phyloP scores from a whole-genome alignment of 2,329 filamentous ascomycete genomes.

The Claviceps paspali region DNA sequence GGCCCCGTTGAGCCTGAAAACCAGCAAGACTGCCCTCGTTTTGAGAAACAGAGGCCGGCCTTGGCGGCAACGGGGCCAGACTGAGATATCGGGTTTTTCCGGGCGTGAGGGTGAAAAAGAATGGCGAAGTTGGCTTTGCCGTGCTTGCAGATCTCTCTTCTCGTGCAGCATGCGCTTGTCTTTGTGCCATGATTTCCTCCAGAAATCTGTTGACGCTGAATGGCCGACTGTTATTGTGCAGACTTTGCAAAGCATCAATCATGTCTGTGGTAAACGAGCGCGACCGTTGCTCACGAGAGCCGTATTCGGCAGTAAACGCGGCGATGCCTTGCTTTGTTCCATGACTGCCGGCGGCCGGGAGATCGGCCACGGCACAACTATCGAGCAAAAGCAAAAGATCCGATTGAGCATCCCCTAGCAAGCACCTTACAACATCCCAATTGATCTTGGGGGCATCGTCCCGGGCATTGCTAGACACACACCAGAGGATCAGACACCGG shows the following conservation, averaged over 20 bases:
- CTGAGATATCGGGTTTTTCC: slow-evolving; percentile 36
- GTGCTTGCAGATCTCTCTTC: slow-evolving; percentile 30
- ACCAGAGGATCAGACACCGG: slow-evolving; percentile 19
- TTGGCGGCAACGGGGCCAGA: slow-evolving; percentile 31
- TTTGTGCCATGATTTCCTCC: slow-evolving; percentile 35
- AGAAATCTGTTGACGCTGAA: slow-evolving; percentile 42
- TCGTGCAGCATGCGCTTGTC: slow-evolving; percentile 29
- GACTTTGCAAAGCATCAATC: slow-evolving; percentile 36
- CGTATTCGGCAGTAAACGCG: slow-evolving; percentile 38
- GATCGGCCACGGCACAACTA: slow-evolving; percentile 41
- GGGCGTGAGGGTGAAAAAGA: slow-evolving; percentile 40
- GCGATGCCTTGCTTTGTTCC: slow-evolving; percentile 49
- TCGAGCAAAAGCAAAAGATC: slow-evolving; percentile 49
- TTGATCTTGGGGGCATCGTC: slow-evolving; percentile 46
- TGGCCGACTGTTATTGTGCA: slow-evolving; percentile 34
- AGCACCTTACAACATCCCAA: slow-evolving; percentile 46
- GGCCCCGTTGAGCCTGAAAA: slow-evolving; percentile 9
- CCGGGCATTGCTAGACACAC: slow-evolving; percentile 32
- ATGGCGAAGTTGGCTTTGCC: slow-evolving; percentile 25
- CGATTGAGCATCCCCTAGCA: slow-evolving; percentile 47
- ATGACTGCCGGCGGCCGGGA: slow-evolving; percentile 32
- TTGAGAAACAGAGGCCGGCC: slow-evolving; percentile 13
- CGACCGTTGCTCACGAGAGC: slow-evolving; percentile 25
- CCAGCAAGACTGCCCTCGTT: slow-evolving; percentile 14
- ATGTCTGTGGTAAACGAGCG: slow-evolving; percentile 44